These are phyloP conservation scores for Pseudogymnoascus verrucosus DNA, from an alignment of 2,329 filamentous ascomycete species.

Conservation along the genomic window DNA sequence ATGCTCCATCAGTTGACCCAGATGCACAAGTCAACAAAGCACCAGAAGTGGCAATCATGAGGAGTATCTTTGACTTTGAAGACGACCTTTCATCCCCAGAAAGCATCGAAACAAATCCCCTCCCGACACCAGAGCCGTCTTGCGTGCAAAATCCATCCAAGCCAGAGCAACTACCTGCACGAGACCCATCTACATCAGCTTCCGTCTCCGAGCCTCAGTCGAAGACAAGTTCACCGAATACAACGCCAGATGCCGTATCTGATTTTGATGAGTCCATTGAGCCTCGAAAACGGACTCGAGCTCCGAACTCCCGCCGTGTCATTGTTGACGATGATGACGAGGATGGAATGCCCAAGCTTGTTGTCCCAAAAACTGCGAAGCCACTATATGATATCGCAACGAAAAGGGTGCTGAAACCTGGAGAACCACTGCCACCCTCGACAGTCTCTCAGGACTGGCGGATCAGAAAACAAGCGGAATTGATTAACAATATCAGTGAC, in stretches of 20 bases:
- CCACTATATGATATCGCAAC: constrained; percentile 24
- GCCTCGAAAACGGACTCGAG: not conserved
- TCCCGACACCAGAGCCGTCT: not conserved
- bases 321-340: not conserved
- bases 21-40: not conserved
- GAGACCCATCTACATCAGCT: not conserved
- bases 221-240: not conserved
- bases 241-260: not conserved
- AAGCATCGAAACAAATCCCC: not conserved
- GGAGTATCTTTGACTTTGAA: not conserved
- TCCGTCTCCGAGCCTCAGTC: not conserved
- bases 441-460: constrained; percentile 26
- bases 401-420: constrained; percentile 20
- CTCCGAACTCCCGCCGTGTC: not conserved
- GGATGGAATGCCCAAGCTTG: not conserved
- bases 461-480: constrained; percentile 22
- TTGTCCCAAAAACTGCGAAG: constrained; percentile 16
- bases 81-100: not conserved
- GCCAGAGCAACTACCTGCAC: not conserved
- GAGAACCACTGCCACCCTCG: constrained; percentile 20
- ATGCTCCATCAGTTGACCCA: not conserved
- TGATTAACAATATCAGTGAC: constrained; percentile 24
- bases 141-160: not conserved
- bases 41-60: not conserved
- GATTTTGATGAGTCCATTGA: not conserved